Conservation (phyloP, 805 yeast species). For the Metschnikowia kunwiensis region DNA sequence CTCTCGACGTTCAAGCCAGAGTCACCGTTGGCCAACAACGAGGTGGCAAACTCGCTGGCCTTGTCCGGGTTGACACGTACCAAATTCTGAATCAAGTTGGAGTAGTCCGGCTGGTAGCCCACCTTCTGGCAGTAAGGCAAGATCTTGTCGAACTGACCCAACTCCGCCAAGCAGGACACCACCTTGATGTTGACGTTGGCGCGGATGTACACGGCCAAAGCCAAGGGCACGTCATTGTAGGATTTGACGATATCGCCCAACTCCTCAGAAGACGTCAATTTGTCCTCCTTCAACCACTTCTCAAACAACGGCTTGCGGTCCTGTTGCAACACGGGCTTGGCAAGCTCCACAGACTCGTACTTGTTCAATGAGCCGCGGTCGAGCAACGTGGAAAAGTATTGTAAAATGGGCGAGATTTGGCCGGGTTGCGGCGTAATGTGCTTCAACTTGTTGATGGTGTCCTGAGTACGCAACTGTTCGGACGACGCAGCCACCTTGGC, state of each 20-base stretch:
- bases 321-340: conserved; percentile 92
- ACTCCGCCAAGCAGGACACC: conserved; percentile 86
- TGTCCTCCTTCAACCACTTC: conserved; percentile 95
- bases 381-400: conserved; percentile 84
- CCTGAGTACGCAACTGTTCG: conserved; percentile 88
- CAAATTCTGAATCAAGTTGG: conserved; percentile 84
- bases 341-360: conserved; percentile 91
- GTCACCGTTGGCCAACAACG: conserved; percentile 63
- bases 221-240: conserved; percentile 71
- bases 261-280: conserved; percentile 92
- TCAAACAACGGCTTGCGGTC: conserved; percentile 91
- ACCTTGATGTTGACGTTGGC: conserved; percentile 84
- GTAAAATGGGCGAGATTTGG: conserved; percentile 88
- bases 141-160: conserved; percentile 95
- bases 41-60: conserved; percentile 95
- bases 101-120: conserved; percentile 83
- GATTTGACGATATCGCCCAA: conserved; percentile 95
- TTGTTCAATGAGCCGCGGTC: conserved; percentile 92
- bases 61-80: conserved; percentile 94
- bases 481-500: conserved; percentile 97
- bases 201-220: conserved; percentile 86
- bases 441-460: conserved; percentile 89
- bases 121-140: conserved; percentile 90
- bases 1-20: conserved; percentile 74
- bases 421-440: conserved; percentile 90